Percentiles rank a stretch among this genome's conserved stretches.
Conservation (phyloP, 495 filamentous ascomycete species). For the Apiosordaria backusii region DNA sequence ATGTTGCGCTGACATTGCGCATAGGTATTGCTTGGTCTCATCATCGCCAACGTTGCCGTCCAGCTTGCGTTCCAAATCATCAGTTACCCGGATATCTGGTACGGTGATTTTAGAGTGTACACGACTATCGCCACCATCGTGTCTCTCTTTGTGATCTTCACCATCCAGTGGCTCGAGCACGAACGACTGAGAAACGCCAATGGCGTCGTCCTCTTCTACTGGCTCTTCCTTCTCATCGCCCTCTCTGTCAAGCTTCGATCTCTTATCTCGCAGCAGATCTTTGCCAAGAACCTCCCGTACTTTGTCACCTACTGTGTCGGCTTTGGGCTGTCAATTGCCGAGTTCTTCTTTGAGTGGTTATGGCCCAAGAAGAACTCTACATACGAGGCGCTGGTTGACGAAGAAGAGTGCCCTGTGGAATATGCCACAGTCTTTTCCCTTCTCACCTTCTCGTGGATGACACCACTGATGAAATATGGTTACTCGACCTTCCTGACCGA, state of each 20-base stretch:
- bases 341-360: slow-evolving; percentile 85
- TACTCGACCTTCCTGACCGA: slow-evolving; percentile 91
- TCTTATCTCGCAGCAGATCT: slow-evolving; percentile 71
- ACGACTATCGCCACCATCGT: slow-evolving; percentile 72
- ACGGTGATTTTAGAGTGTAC: slow-evolving; percentile 85
- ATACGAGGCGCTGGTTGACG: slow-evolving; percentile 80
- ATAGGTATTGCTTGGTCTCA: slow-evolving; percentile 65
- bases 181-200: slow-evolving; percentile 83
- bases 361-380: slow-evolving; percentile 80
- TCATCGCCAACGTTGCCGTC: slow-evolving; percentile 63
- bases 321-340: slow-evolving; percentile 64
- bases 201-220: slow-evolving; percentile 93
- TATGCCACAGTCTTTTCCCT: slow-evolving; percentile 93
- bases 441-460: slow-evolving; percentile 98
- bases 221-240: slow-evolving; percentile 82
- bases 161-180: slow-evolving; percentile 93
- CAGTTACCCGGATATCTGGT: slow-evolving; percentile 65
- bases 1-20: slow-evolving; percentile 12
- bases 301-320: slow-evolving; percentile 76
- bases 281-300: slow-evolving; percentile 62
- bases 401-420: slow-evolving; percentile 88
- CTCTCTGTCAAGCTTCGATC: slow-evolving; percentile 86
- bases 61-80: slow-evolving; percentile 77
- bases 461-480: slow-evolving; percentile 92
- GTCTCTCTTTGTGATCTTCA: slow-evolving; percentile 74